phyloP scores from a whole-genome alignment of 1,284 basidiomycete genomes.

The Trichosporon asahii region DNA sequence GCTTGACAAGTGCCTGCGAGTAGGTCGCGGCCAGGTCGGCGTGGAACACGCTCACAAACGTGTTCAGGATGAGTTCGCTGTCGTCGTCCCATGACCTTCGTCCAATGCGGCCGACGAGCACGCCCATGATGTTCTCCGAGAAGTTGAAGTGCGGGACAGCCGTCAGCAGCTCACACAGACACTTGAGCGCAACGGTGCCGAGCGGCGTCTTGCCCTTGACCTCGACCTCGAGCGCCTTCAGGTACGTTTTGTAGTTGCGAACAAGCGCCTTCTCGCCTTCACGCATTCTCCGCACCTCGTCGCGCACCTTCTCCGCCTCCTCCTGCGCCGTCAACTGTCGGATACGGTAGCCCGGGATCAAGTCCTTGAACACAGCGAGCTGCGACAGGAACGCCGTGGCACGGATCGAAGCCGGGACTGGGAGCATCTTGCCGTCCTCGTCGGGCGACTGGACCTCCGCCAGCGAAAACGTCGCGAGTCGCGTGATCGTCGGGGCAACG shows the following conservation, averaged over 20 bases:
- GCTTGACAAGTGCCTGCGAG: slow-evolving; percentile 82
- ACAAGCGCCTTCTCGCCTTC: slow-evolving; percentile 98
- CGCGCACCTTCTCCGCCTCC: slow-evolving; percentile 87
- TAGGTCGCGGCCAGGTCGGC: slow-evolving; percentile 72
- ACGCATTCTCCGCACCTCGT: slow-evolving; percentile 81
- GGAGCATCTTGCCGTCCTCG: slow-evolving; percentile 54
- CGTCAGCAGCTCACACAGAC: slow-evolving; percentile 78
- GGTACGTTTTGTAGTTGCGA: slow-evolving; percentile 79
- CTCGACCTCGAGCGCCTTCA: slow-evolving; percentile 79
- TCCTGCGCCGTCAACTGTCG: slow-evolving; percentile 85
- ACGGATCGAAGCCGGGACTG: slow-evolving; percentile 77
- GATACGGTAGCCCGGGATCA: slow-evolving; percentile 82
- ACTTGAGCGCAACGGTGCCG: slow-evolving; percentile 68
- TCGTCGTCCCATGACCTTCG: slow-evolving; percentile 82
- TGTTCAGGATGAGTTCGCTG: slow-evolving; percentile 75
- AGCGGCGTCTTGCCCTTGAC: slow-evolving; percentile 77
- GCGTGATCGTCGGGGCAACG: slow-evolving; percentile 70
- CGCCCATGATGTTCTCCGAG: slow-evolving; percentile 84
- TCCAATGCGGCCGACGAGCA: slow-evolving; percentile 78
- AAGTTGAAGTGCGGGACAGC: slow-evolving; percentile 97
- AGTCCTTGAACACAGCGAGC: slow-evolving; percentile 90
- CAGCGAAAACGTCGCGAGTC: slow-evolving; percentile 79
- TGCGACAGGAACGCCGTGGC: slow-evolving; percentile 86
- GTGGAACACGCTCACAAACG: slow-evolving; percentile 75
- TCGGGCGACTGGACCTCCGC: slow-evolving; percentile 62